Base-by-base conservation (phyloP, 768 basidiomycete genomes). In the Asterophora parasitica region DNA sequence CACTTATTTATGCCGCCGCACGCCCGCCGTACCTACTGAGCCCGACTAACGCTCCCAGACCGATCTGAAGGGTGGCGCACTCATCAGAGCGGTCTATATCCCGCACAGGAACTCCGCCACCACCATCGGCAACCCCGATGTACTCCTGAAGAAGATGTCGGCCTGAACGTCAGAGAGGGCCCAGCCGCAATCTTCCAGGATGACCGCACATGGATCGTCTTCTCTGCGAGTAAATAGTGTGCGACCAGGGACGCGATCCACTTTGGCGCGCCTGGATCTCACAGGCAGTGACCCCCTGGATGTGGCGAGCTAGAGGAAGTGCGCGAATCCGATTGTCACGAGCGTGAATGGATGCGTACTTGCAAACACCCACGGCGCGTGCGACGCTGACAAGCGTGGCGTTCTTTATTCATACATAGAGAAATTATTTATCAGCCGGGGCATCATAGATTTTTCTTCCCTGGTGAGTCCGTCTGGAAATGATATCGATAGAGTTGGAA, bases 121-220 rank as follows among this genome's bases (percentile, higher is more conserved):
- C 1, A 58, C 62, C 2, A 59, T 67, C 2, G 66, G 65, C 7
- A 58, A 60, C 26, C 55, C 63, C 10, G 58, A 64, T 61, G 1
- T 55, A 53, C 15, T 50, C 59, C 17, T 69, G 67, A 66, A n/a
- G 67, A 69, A 44, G 58, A 48, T 19, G 58, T 65, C 27, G 60
- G 62, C 19, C 60, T 61, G 1, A 63, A 61, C 30, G 67, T 69
- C 23, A 67, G 67, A 40, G 67, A 69, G 55, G 67, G 67, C 15
- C 64, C 49, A 52, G 61, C 61, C 34, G 60, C 62, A 36, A 42
- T 68, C 31, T 66, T 65, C 42, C 58, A 65, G 23, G 61, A 52
- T 12, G 65, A 65, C 15, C 59, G 59, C 12, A 68, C 65, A 4
- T 67, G 61, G 58, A 58, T 66, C 36, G 52, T 64, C 9, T 64